A percentile compares a stretch with the other conserved stretches of the same genome.
Evolutionary conservation across 345 rosid genomes (phyloP).

Genomic region (Diplotaxis tenuifolia): DNA sequence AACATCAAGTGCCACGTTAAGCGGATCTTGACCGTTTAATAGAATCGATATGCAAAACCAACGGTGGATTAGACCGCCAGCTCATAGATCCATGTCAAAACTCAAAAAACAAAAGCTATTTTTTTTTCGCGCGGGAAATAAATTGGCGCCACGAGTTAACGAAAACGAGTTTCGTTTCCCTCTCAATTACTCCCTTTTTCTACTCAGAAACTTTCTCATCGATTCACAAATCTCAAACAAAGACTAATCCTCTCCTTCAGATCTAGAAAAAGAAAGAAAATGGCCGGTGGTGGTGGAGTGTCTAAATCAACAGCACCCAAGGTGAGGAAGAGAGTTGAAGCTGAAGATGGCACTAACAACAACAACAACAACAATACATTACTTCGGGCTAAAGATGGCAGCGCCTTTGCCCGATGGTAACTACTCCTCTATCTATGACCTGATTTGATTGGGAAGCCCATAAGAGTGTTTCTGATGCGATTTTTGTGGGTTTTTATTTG

Average conservation of each 20-base stretch:
- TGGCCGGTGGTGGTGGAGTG: constrained; percentile 43
- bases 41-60: no score
- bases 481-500: neutral
- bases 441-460: no score
- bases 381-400: constrained; percentile 78
- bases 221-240: no score
- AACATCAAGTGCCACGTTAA: no score
- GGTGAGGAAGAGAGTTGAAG: constrained; percentile 80
- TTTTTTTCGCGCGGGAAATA: no score
- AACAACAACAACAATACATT: constrained; percentile 38
- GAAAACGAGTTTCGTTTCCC: no score
- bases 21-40: no score
- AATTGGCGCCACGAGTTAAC: constrained; percentile 13
- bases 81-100: constrained; percentile 27
- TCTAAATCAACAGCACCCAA: constrained; percentile 48
- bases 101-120: neutral
- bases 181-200: constrained; percentile 23
- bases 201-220: constrained; percentile 9
- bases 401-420: constrained; percentile 82
- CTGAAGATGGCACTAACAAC: no score
- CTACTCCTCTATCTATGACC: neutral
- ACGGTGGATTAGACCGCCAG: neutral
- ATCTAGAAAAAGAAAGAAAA: constrained; percentile 1
- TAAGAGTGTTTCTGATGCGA: neutral
- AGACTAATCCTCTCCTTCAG: no score